A percentile compares a stretch with the other conserved stretches of the same genome.
phyloP scores from a whole-genome alignment of 768 basidiomycete species.

The Candolleomyces eurysporus region DNA sequence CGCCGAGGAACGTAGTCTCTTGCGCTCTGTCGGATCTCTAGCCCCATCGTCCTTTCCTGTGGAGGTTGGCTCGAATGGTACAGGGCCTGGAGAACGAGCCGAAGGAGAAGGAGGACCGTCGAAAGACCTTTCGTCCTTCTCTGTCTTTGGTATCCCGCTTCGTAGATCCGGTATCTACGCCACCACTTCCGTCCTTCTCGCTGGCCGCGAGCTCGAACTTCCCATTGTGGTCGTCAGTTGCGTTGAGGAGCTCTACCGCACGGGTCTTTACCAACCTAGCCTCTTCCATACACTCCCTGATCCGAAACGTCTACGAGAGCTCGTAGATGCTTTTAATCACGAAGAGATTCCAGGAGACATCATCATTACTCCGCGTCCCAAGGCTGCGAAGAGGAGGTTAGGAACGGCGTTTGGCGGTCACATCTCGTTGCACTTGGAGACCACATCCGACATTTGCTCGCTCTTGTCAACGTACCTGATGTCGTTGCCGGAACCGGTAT shows the following conservation, averaged over 20 bases:
- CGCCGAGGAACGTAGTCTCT: constrained; percentile 15
- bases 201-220: constrained; percentile 34
- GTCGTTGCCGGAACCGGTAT: constrained; percentile 35
- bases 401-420: constrained; percentile 22
- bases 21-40: background rate
- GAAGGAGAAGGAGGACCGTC: background rate
- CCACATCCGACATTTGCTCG: constrained; percentile 39
- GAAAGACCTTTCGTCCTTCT: background rate
- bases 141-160: constrained; percentile 34
- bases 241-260: constrained; percentile 41
- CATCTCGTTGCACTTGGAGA: constrained; percentile 32
- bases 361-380: constrained; percentile 18
- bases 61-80: too few species aligned
- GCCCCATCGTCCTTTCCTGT: too few species aligned
- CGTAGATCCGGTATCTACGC: constrained; percentile 34
- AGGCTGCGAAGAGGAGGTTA: background rate
- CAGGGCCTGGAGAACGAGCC: too few species aligned
- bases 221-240: constrained; percentile 40
- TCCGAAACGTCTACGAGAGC: constrained; percentile 31
- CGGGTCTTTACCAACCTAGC: constrained; percentile 33
- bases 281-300: constrained; percentile 34
- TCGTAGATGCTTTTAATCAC: constrained; percentile 37
- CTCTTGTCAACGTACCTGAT: constrained; percentile 39
- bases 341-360: constrained; percentile 20
- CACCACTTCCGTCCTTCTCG: constrained; percentile 29